Evolutionary conservation across 257 asterid species (phyloP), one percentile per base, ranked within the genome.

Genomic region (Jacaranda mimosifolia): DNA sequence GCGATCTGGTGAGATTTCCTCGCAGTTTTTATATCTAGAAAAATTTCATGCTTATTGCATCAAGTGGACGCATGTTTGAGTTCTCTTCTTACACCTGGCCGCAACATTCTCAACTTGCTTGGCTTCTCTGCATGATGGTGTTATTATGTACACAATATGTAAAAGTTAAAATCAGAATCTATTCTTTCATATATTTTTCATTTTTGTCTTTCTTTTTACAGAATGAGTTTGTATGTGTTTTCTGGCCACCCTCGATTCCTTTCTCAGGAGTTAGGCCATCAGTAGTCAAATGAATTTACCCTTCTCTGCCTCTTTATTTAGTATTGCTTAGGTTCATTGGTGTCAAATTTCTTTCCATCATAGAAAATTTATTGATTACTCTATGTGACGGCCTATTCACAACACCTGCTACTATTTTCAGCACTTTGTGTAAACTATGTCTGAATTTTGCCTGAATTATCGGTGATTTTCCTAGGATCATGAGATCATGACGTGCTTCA

Each of bases 1-100:
- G 64, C 49, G 87, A 86, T 64, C 82, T 95, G 90, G 99, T 93
- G 79, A 82, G 94, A 43, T 15, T 65, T 65, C 5, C 55, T 21
- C 12, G 35, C 13, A 19, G 15, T n/a, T 53, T 57, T 17, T 48
- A 36, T 32, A n/a, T 32, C 59, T 63, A 26, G 18, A 63, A 9
- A 7, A 4, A 65, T 40, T 26, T 45, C 14, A 36, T 72, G 68
- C 18, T 39, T 68, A 39, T 40, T 52, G 35, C 75, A 52, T 35
- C 35, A 15, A 36, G 51, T 45, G 8, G 46, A 48, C 12, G 13
- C 17, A 40, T 64, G 40, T 64, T 5, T 39, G 18, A 18, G n/a
- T 19, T 51, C 62, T 63, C 32, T 51, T 7, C 62, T 63, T 74
- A 38, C 55, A 12, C 9, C 68, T 18, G 17, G 21, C 10, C 21